Percentiles rank a stretch among this genome's conserved stretches.
phyloP scores from a whole-genome alignment of 129 eudicot species.

The Saposhnikovia divaricata region DNA sequence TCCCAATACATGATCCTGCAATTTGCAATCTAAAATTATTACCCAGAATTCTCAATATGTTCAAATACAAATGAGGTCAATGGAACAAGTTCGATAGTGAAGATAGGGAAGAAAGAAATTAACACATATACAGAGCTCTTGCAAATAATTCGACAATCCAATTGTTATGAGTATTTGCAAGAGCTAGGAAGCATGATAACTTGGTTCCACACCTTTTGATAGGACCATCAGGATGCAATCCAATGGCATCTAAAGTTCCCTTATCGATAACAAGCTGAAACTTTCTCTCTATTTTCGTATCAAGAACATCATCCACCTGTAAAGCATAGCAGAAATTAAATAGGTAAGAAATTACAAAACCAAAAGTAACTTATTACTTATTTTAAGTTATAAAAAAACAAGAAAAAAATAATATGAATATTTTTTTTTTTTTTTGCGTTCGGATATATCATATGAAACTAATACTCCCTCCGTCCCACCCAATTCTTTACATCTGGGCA shows the following conservation, averaged over 20 bases:
- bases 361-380: not conserved
- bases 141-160: not conserved
- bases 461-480: too few species aligned
- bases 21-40: not conserved
- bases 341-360: not conserved
- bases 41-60: not conserved
- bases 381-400: not conserved
- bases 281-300: conserved; percentile 71
- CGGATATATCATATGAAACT: too few species aligned
- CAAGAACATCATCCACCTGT: conserved; percentile 98
- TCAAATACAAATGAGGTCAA: not conserved
- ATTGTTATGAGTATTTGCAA: not conserved
- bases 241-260: conserved; percentile 97
- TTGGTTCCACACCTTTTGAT: conserved; percentile 52
- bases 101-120: not conserved
- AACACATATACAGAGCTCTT: not conserved
- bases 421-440: too few species aligned
- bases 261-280: conserved; percentile 79
- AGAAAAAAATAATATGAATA: not conserved
- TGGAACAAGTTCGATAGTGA: not conserved
- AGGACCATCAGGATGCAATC: conserved; percentile 98
- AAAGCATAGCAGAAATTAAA: conserved; percentile 9
- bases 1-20: conserved; percentile 99
- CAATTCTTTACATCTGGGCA: too few species aligned
- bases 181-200: not conserved